Conservation (phyloP, 1,139 yeast genomes). For the Chernovozyma sophiae-reginae region DNA sequence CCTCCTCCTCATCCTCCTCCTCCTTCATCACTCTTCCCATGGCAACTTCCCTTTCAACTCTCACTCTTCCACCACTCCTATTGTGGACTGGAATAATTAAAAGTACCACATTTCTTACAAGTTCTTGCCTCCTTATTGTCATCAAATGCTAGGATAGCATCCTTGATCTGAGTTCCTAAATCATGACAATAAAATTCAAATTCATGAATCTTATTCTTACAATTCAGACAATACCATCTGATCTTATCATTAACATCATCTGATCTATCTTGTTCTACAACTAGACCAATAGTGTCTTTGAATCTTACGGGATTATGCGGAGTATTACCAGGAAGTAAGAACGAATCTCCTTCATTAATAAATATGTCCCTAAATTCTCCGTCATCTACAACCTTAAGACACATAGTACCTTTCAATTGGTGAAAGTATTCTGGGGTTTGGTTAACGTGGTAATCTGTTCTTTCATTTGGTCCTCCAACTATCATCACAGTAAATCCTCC, state of each 20-base stretch:
- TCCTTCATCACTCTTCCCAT: conserved; percentile 2
- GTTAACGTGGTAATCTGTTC: conserved; percentile 90
- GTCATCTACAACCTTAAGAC: conserved; percentile 74
- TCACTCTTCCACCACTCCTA: conserved; percentile 8
- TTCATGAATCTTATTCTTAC: conserved; percentile 64
- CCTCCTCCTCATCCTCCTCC: too few relatives aligned
- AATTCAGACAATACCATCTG: conserved; percentile 82
- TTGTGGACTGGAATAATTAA: conserved; percentile 59
- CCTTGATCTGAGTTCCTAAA: conserved; percentile 87
- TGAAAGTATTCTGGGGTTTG: conserved; percentile 94
- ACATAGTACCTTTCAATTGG: conserved; percentile 83
- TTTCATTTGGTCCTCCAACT: conserved; percentile 92
- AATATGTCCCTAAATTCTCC: conserved; percentile 72
- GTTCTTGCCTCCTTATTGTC: conserved; percentile 59
- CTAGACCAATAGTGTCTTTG: conserved; percentile 82
- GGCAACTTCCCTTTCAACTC: too few relatives aligned
- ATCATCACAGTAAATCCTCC: conserved; percentile 94
- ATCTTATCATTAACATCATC: conserved; percentile 60
- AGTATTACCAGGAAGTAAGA: conserved; percentile 73
- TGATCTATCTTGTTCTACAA: conserved; percentile 93
- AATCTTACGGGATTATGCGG: conserved; percentile 93
- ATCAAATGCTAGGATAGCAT: conserved; percentile 72
- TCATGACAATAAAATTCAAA: conserved; percentile 71
- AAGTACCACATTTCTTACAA: conserved; percentile 70
- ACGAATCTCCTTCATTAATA: conserved; percentile 84